A percentile compares a stretch with the other conserved stretches of the same genome.
These are phyloP conservation scores for Phytophthora rubi DNA, from an alignment of 352 stramenopile genomes.

Conservation along the genomic window DNA sequence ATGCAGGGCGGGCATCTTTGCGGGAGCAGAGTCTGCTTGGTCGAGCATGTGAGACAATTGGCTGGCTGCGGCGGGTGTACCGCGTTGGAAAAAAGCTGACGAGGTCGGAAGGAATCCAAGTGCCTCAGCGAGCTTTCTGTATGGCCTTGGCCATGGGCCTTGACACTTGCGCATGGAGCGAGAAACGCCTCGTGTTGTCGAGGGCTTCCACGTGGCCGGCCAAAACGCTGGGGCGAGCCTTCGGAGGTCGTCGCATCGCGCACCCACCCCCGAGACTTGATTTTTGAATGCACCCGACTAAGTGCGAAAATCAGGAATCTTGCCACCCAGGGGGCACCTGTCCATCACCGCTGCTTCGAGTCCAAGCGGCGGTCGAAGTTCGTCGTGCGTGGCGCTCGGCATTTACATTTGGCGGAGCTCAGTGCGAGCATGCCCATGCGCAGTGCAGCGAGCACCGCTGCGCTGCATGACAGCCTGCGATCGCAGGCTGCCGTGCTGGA, in stretches of 20 bases:
- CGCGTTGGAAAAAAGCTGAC: conserved; percentile 4
- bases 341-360: too few species aligned
- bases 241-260: background rate
- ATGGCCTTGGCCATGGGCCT: conserved; percentile 1
- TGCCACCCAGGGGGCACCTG: conserved; percentile 4
- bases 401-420: background rate
- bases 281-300: conserved; percentile 14
- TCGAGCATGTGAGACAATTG: conserved; percentile 17
- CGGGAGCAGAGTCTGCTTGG: background rate
- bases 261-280: background rate
- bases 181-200: conserved; percentile 26
- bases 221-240: background rate
- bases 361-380: background rate
- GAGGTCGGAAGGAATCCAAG: conserved; percentile 15
- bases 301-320: conserved; percentile 41
- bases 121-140: conserved; percentile 18
- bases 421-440: background rate
- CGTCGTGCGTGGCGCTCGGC: conserved; percentile 9
- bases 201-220: conserved; percentile 31
- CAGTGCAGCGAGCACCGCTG: background rate
- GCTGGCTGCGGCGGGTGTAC: background rate
- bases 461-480: background rate
- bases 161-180: conserved; percentile 16
- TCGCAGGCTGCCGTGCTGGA: background rate
- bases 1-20: background rate